A percentile compares a stretch with the other conserved stretches of the same genome.
Evolutionary conservation across 2,329 filamentous ascomycete species (phyloP).

Genomic region (Thielaviopsis musarum): DNA sequence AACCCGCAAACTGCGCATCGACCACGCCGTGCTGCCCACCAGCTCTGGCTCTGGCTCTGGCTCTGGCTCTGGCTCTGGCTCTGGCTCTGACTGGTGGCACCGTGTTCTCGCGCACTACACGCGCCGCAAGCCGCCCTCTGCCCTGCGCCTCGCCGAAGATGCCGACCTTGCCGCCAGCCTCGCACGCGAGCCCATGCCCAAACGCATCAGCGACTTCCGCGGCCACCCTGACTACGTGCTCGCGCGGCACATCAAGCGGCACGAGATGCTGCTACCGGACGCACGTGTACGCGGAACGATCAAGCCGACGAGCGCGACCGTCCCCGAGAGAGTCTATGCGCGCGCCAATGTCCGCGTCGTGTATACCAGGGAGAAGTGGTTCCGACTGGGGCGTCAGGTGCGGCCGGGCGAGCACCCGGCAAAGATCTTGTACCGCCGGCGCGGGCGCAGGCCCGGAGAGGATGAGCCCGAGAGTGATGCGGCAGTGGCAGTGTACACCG

Average conservation of each 20-base stretch:
- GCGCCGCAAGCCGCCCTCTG: conserved; percentile 24
- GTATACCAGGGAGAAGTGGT: conserved; percentile 77
- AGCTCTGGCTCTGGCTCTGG: conserved; percentile 20
- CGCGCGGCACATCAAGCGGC: conserved; percentile 61
- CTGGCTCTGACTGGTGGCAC: conserved; percentile 34
- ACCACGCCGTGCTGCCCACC: conserved; percentile 21
- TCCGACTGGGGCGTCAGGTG: conserved; percentile 67
- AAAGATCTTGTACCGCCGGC: conserved; percentile 41
- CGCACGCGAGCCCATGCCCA: conserved; percentile 67
- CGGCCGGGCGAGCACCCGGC: conserved; percentile 63
- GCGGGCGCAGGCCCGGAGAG: conserved; percentile 15
- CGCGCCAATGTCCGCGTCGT: conserved; percentile 65
- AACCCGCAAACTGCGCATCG: conserved; percentile 66
- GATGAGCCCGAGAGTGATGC: conserved; percentile 17
- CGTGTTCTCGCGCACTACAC: conserved; percentile 32
- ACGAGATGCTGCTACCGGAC: conserved; percentile 65
- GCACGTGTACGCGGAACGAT: conserved; percentile 61
- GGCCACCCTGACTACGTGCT: conserved; percentile 71
- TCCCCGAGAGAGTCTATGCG: conserved; percentile 65
- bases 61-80: conserved; percentile 28
- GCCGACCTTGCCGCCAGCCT: conserved; percentile 55
- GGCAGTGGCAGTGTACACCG: conserved; percentile 41
- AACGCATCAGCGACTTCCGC: conserved; percentile 75
- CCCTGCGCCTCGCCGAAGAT: conserved; percentile 73
- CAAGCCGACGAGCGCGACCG: conserved; percentile 43